A percentile compares a stretch with the other conserved stretches of the same genome.
Evolutionary conservation across 257 asterid species (phyloP).

Genomic region (Anisodus acutangulus): DNA sequence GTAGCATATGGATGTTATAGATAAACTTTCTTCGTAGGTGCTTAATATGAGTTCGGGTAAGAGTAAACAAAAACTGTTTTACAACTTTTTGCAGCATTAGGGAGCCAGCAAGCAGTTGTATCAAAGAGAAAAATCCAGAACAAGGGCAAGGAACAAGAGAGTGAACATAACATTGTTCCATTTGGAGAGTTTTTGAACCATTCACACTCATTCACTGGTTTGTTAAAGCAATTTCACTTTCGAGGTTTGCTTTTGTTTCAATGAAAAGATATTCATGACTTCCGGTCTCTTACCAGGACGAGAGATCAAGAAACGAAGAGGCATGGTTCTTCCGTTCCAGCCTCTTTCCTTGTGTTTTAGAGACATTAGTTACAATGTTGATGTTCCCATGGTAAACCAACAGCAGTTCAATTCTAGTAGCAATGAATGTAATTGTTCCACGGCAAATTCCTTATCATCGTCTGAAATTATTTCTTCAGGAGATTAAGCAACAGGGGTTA

Average conservation of each 20-base stretch:
- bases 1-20: neutral
- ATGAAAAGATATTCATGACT: constrained; percentile 32
- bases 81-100: constrained; percentile 63
- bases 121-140: constrained; percentile 46
- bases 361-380: constrained; percentile 78
- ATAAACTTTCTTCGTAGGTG: neutral
- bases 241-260: neutral
- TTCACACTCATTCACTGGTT: constrained; percentile 64
- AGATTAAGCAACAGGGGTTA: constrained; percentile 74
- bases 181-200: constrained; percentile 65
- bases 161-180: constrained; percentile 43
- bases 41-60: too few relatives aligned
- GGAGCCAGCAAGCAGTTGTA: constrained; percentile 60
- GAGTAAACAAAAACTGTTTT: neutral
- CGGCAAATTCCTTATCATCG: neutral
- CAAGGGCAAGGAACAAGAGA: constrained; percentile 39
- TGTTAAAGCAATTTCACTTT: constrained; percentile 29
- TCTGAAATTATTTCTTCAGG: constrained; percentile 47
- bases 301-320: constrained; percentile 45
- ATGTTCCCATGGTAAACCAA: constrained; percentile 75
- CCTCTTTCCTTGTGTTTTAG: constrained; percentile 85
- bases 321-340: constrained; percentile 91
- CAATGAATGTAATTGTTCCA: neutral
- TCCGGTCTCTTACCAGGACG: constrained; percentile 49
- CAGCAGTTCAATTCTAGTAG: neutral